A percentile compares a stretch with the other conserved stretches of the same genome.
These are phyloP conservation scores for Geotrichum europaeum DNA, from an alignment of 1,139 yeast genomes.

Conservation along the genomic window DNA sequence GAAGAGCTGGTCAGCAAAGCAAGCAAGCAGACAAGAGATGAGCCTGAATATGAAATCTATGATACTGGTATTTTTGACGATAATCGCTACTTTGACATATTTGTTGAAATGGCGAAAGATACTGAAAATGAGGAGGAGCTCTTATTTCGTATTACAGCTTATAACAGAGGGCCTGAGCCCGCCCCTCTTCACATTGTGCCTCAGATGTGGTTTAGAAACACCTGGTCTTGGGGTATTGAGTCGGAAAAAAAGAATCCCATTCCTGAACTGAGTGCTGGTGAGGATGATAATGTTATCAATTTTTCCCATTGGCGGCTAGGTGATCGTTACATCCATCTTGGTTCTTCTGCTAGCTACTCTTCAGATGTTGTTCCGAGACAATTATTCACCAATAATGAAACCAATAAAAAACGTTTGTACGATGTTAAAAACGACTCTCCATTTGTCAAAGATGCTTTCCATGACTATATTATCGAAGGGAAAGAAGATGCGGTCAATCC, in stretches of 20 bases:
- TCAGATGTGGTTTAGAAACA: slow-evolving; percentile 79
- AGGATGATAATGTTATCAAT: slow-evolving; percentile 41
- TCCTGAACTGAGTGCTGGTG: slow-evolving; percentile 44
- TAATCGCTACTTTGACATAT: slow-evolving; percentile 81
- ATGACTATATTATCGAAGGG: slow-evolving; percentile 67
- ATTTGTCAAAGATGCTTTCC: slow-evolving; percentile 87
- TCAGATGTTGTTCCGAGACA: slow-evolving; percentile 70
- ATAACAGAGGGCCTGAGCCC: slow-evolving; percentile 73
- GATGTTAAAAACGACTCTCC: slow-evolving; percentile 46
- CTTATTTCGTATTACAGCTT: slow-evolving; percentile 81
- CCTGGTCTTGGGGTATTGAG: slow-evolving; percentile 85
- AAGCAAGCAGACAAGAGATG: slow-evolving; percentile 55
- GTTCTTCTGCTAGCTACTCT: slow-evolving; percentile 78
- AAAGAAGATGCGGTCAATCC: slow-evolving; percentile 63
- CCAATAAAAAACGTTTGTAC: slow-evolving; percentile 67
- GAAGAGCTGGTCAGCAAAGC: slow-evolving; percentile 67
- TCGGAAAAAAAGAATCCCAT: slow-evolving; percentile 43
- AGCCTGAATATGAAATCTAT: slow-evolving; percentile 64
- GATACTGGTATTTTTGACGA: slow-evolving; percentile 77
- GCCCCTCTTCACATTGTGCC: slow-evolving; percentile 89
- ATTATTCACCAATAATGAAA: slow-evolving; percentile 84
- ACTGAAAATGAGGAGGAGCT: slow-evolving; percentile 77
- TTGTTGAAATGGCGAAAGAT: slow-evolving; percentile 86
- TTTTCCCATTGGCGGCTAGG: slow-evolving; percentile 72
- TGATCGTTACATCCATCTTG: slow-evolving; percentile 61